Evolutionary conservation across 208 protist species (phyloP).

Genomic region (Spongospora subterranea): DNA sequence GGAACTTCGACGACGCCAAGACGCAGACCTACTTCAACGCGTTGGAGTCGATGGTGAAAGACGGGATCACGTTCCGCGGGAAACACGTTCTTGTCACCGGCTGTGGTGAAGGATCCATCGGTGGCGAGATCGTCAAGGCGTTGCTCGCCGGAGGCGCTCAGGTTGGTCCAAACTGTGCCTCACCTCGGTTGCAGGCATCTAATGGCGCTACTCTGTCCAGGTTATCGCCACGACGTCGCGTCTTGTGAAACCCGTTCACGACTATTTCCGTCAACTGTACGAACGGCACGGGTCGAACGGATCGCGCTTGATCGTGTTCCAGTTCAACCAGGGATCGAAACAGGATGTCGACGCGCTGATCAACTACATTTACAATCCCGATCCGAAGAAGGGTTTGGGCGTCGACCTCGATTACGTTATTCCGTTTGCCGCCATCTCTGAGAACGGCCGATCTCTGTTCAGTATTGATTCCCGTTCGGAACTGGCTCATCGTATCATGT

Average conservation of each 20-base stretch:
- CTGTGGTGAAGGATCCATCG: conserved; percentile 75
- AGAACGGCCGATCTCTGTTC: conserved; percentile 73
- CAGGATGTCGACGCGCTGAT: conserved; percentile 74
- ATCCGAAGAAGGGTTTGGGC: conserved; percentile 64
- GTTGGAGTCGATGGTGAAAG: conserved; percentile 68
- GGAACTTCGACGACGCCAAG: not conserved
- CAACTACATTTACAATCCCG: conserved; percentile 76
- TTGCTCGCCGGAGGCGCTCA: conserved; percentile 71
- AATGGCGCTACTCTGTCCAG: not conserved
- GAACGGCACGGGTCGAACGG: conserved; percentile 74
- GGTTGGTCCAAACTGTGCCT: conserved; percentile 70
- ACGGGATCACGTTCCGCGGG: conserved; percentile 73
- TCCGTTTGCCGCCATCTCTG: conserved; percentile 79
- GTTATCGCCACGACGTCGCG: not conserved
- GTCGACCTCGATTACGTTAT: conserved; percentile 78
- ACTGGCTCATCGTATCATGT: conserved; percentile 79
- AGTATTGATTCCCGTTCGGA: conserved; percentile 75
- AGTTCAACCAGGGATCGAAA: conserved; percentile 77
- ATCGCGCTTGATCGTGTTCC: conserved; percentile 71
- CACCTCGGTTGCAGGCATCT: not conserved
- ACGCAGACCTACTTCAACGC: conserved; percentile 23
- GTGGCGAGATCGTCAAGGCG: conserved; percentile 70
- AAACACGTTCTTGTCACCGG: conserved; percentile 78
- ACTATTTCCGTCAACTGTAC: conserved; percentile 76
- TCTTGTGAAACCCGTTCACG: conserved; percentile 40